Evolutionary conservation across 1,139 yeast genomes (phyloP), one percentile per base, ranked within the genome.

Genomic region (Lodderomyces elongisporus): DNA sequence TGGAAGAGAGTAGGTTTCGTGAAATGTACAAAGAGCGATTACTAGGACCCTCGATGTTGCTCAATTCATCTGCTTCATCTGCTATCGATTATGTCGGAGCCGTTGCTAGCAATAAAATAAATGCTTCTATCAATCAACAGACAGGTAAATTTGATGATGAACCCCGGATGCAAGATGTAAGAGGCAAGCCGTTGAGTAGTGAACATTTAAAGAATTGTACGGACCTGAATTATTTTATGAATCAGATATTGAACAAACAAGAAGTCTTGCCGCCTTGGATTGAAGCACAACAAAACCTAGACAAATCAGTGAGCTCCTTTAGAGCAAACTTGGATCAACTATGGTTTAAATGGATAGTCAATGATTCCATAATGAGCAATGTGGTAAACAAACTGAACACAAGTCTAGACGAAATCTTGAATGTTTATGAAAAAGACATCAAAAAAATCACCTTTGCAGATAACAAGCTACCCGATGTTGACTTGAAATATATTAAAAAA

Each of bases 241-340:
- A 65, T 44, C 67, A 66, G 41, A 79, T 87, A 31, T 60, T 87
- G 39, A 79, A 75, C 44, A 73, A 75, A 29, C 95, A 87, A 53
- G 88, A 85, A 30, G 79, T 84, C 0, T 63, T 79, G 8, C 95
- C 95, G 0, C 93, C 94, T 0, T 87, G 95, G 95, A 79, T 87
- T 21, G 94, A 85, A 47, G 77, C 74, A 35, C 96, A 87, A 54
- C 73, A 77, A 30, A 66, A 71, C 3, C 69, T 85, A 4, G 71
- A 70, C 31, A 42, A 49, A 2, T 72, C 70, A 24, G 64, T 82
- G 4, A 49, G 45, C 1, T 48, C 49, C 1, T 74, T 84, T 37
- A 54, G 87, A 31, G 36, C 43, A 0, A 64, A 60, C 22, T 34
- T 80, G 22, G 71, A 67, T 30, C 41, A 50, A 4, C 56, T 60